Evolutionary conservation across 2,329 filamentous ascomycete species (phyloP).

Genomic region (Aspergillus luchuensis): DNA sequence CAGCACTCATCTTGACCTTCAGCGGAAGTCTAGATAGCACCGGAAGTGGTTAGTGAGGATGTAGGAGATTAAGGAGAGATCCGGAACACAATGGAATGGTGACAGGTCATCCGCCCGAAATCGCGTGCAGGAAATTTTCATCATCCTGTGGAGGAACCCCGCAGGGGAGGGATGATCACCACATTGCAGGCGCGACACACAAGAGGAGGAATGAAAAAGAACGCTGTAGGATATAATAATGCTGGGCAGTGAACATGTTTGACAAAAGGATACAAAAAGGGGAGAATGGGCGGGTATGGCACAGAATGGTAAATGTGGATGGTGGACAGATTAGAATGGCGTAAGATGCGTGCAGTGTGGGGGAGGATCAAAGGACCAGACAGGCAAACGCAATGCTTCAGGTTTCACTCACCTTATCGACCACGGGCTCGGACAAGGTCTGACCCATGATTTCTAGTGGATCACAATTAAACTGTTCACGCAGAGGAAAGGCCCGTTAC

Average conservation of each 20-base stretch:
- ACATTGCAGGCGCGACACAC: conserved; percentile 8
- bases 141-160: conserved; percentile 20
- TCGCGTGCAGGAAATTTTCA: conserved; percentile 19
- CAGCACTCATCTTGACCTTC: conserved; percentile 90
- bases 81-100: conserved; percentile 7
- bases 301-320: conserved; percentile 7
- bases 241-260: neutral
- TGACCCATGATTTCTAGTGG: conserved; percentile 76
- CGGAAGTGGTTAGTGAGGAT: conserved; percentile 16
- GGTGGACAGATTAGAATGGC: conserved; percentile 20
- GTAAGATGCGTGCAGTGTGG: conserved; percentile 29
- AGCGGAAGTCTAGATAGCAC: conserved; percentile 69
- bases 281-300: conserved; percentile 4
- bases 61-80: neutral
- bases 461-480: conserved; percentile 24
- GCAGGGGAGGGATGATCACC: conserved; percentile 13
- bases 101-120: conserved; percentile 10
- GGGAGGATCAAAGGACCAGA: conserved; percentile 28
- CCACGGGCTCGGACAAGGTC: conserved; percentile 97
- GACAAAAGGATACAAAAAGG: neutral
- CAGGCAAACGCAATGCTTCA: conserved; percentile 23
- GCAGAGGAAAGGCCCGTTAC: conserved; percentile 14
- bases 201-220: neutral
- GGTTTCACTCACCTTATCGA: conserved; percentile 81
- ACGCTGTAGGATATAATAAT: neutral